Evolutionary conservation across 148 eudicot genomes (phyloP), one percentile per base, ranked within the genome.

Genomic region (Euryodendron excelsum): DNA sequence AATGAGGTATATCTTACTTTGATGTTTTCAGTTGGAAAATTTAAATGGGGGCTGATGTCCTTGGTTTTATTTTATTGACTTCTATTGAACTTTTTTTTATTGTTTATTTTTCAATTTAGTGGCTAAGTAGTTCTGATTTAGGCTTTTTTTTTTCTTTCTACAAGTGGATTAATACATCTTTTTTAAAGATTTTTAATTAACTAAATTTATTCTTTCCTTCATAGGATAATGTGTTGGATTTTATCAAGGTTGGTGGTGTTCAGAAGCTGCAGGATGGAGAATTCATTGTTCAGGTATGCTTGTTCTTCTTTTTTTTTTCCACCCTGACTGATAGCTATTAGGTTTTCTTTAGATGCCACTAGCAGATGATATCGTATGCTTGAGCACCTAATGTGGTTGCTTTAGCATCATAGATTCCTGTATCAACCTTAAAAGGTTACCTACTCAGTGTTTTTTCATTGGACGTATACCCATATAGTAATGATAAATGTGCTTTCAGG

Each of bases 231-330:
- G 94, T 93, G 76, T 90, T 94, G 12, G 92, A 91, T 84, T 83
- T 95, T 81, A 88, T 95, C 39, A 90, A 78, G 88, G 79, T 85
- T 67, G 99, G 99, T 45, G 97, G 96, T 83, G 87, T 89, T 78
- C 97, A 91, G 83, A 91, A 89, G 79, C 91, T 95, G 74, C 93
- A 88, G 60, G 97, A 93, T 60, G 99, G 99, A 64, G 94, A 90
- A 77, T 95, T 95, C 78, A 89, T 90, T 79, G 90, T 84, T 69
- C 99, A 95, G 87, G 99, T 95, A 84, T 47, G 70, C 21, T 75
- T 41, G 41, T 63, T 64, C 60, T 48, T 1, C 23, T 27, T 25
- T 25, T 66, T 75, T 63, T 30, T 45, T 30, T 56, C 13, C 11
- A 60, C 30, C 23, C 25, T 20, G 52, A 27, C 13, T 30, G 9